These are phyloP conservation scores for Jimgerdemannia lactiflua DNA, from an alignment of 192 early-diverging fungal species.

Conservation along the genomic window DNA sequence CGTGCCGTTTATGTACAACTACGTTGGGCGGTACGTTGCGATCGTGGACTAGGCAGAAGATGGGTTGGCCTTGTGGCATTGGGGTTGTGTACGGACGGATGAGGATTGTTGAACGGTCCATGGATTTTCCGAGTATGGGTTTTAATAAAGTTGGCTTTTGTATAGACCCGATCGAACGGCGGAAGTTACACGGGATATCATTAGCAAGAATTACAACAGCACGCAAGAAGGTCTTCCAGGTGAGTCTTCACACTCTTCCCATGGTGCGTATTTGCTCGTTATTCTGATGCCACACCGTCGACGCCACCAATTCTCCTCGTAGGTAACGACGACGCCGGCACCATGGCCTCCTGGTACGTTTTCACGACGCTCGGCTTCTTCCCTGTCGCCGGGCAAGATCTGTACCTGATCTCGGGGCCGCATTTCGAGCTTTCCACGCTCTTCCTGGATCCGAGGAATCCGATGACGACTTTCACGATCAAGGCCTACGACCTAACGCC, in stretches of 20 bases:
- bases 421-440: conserved; percentile 7
- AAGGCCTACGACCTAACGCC: conserved; percentile 7
- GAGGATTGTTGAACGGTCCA: no score
- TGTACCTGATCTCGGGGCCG: conserved; percentile 23
- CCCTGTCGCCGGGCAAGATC: conserved; percentile 27
- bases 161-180: conserved; percentile 1
- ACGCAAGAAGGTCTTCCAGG: conserved; percentile 8
- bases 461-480: background rate
- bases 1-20: conserved; percentile 30
- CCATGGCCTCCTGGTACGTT: conserved; percentile 21
- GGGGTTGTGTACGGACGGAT: no score
- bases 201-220: background rate
- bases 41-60: no score
- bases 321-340: conserved; percentile 29
- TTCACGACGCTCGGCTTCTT: conserved; percentile 24
- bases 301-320: background rate
- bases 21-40: conserved; percentile 15
- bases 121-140: no score
- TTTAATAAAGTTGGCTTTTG: background rate
- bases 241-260: background rate
- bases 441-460: background rate
- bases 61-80: no score
- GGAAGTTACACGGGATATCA: background rate
- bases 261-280: background rate
- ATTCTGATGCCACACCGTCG: background rate